Conservation (phyloP, 805 yeast species). For the Wickerhamiella dianesei region DNA sequence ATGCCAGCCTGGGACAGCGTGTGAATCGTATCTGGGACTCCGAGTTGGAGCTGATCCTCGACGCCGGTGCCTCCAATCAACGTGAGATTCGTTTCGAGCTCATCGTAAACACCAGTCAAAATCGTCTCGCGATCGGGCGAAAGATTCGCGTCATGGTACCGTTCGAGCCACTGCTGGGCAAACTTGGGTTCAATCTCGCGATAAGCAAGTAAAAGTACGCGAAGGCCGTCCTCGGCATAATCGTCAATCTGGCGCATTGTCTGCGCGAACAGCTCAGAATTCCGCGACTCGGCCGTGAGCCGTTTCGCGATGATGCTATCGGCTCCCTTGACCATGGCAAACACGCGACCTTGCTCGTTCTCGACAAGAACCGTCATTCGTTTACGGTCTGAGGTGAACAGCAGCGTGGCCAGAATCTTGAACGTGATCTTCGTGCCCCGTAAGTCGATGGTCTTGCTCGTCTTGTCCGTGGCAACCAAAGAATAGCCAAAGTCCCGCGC, state of each 20-base stretch:
- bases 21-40: constrained; percentile 64
- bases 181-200: constrained; percentile 34
- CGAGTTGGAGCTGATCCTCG: constrained; percentile 65
- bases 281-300: constrained; percentile 26
- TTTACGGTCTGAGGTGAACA: constrained; percentile 59
- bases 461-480: constrained; percentile 41
- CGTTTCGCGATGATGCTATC: constrained; percentile 53
- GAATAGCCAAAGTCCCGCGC: constrained; percentile 64
- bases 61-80: constrained; percentile 71
- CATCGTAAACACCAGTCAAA: constrained; percentile 41
- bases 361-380: constrained; percentile 64
- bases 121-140: constrained; percentile 45
- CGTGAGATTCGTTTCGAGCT: constrained; percentile 42
- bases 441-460: constrained; percentile 30
- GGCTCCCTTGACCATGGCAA: constrained; percentile 58
- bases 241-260: constrained; percentile 55
- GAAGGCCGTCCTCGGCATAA: constrained; percentile 63
- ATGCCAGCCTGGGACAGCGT: constrained; percentile 57
- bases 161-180: constrained; percentile 42
- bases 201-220: constrained; percentile 62
- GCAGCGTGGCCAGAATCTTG: constrained; percentile 41
- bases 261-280: constrained; percentile 27
- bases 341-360: constrained; percentile 30
- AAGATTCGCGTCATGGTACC: constrained; percentile 38
- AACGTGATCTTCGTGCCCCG: constrained; percentile 36